These are phyloP conservation scores for Gossypium trilobum DNA, from an alignment of 441 rosid genomes.

Conservation along the genomic window DNA sequence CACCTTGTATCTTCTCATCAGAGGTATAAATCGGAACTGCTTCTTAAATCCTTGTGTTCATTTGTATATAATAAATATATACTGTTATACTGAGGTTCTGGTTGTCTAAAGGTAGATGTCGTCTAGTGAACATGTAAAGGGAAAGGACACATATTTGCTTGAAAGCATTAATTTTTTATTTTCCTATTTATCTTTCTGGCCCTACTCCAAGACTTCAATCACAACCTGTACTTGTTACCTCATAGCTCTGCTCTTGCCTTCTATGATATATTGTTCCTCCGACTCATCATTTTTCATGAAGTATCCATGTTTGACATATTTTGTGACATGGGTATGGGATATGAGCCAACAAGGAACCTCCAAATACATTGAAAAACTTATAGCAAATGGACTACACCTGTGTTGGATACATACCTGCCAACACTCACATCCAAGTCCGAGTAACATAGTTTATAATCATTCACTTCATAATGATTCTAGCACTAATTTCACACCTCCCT, in stretches of 20 bases:
- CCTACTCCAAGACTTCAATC: background rate
- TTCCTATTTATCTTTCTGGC: background rate
- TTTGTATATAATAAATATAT: conserved; percentile 24
- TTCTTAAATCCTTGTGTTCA: background rate
- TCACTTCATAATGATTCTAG: background rate
- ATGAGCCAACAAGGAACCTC: background rate
- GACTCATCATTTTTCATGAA: background rate
- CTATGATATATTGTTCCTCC: background rate
- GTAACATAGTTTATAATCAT: background rate
- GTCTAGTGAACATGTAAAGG: background rate
- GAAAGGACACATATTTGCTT: background rate
- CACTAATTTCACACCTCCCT: background rate
- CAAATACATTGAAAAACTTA: too few species aligned
- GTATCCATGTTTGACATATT: background rate
- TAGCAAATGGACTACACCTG: background rate
- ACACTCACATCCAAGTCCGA: background rate
- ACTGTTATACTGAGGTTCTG: background rate
- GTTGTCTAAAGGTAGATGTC: background rate
- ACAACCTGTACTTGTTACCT: background rate
- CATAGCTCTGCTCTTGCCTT: background rate
- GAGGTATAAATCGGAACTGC: conserved; percentile 17
- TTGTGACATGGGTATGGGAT: background rate
- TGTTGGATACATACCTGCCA: background rate
- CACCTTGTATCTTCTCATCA: conserved; percentile 7
- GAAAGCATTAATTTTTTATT: background rate